Conservation (phyloP, 163 green algal genomes). For the Botryococcus braunii region DNA sequence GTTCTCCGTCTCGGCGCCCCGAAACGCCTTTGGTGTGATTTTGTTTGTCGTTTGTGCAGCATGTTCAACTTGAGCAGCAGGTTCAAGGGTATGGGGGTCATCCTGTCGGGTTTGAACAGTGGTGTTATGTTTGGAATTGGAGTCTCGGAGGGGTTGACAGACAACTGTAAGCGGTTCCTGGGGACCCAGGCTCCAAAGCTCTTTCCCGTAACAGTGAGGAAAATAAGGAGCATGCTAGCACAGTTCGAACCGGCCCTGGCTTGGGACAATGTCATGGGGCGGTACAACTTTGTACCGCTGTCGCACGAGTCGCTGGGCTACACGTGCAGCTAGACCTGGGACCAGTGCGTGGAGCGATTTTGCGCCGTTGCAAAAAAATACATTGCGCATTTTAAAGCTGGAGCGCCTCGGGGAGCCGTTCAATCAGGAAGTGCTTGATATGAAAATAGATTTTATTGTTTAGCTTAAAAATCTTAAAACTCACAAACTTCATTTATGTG, state of each 20-base stretch:
- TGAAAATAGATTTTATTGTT: too few species aligned
- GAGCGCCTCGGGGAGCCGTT: slow-evolving; percentile 91
- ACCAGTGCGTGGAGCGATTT: slow-evolving; percentile 94
- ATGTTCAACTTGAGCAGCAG: too few species aligned
- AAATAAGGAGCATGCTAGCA: slow-evolving; percentile 78
- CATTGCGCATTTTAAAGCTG: slow-evolving; percentile 82
- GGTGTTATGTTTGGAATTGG: slow-evolving; percentile 81
- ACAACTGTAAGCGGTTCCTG: slow-evolving; percentile 90
- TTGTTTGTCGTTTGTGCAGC: too few species aligned
- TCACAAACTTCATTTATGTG: too few species aligned
- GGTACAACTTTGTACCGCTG: slow-evolving; percentile 82
- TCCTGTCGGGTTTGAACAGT: slow-evolving; percentile 87
- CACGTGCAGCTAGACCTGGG: slow-evolving; percentile 70
- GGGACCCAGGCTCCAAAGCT: slow-evolving; percentile 77
- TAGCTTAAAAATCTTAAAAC: too few species aligned
- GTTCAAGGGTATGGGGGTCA: too few species aligned
- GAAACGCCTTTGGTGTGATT: too few species aligned
- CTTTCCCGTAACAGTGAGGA: slow-evolving; percentile 53
- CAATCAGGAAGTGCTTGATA: slow-evolving; percentile 66
- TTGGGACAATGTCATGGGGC: slow-evolving; percentile 80
- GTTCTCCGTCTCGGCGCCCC: too few species aligned
- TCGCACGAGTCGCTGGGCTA: slow-evolving; percentile 87
- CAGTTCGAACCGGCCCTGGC: slow-evolving; percentile 85
- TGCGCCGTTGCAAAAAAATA: slow-evolving; percentile 79
- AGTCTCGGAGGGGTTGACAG: slow-evolving; percentile 68